phyloP scores from a whole-genome alignment of 2,329 filamentous ascomycete species.

The Ophiostoma sp. region DNA sequence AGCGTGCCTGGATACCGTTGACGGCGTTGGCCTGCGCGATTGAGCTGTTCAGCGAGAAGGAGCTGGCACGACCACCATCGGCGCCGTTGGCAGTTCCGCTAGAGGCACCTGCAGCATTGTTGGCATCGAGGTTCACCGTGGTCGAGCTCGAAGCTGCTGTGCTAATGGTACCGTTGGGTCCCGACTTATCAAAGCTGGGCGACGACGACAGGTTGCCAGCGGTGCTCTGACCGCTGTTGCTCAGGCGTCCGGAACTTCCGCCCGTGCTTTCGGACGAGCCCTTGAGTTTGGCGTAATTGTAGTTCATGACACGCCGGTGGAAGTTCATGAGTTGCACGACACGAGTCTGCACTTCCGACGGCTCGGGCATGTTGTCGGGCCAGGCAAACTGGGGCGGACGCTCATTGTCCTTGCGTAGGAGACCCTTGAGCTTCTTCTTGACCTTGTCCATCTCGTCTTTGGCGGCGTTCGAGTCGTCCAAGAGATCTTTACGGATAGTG shows the following conservation, averaged over 20 bases:
- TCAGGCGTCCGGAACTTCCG: conserved; percentile 11
- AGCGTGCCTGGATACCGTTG: conserved; percentile 78
- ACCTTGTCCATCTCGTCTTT: conserved; percentile 99
- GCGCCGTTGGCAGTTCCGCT: neutral
- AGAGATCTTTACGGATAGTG: conserved; percentile 84
- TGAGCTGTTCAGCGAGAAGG: conserved; percentile 42
- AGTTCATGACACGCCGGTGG: conserved; percentile 88
- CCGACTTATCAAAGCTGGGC: conserved; percentile 23
- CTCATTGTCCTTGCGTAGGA: conserved; percentile 88
- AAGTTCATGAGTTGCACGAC: conserved; percentile 98
- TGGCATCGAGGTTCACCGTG: neutral
- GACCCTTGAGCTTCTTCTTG: conserved; percentile 96
- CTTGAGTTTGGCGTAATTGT: conserved; percentile 84
- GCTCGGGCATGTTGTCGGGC: conserved; percentile 92
- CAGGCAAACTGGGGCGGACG: conserved; percentile 97
- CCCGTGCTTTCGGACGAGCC: conserved; percentile 43
- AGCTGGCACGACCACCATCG: conserved; percentile 36
- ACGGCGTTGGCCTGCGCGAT: conserved; percentile 60
- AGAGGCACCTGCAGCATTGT: neutral
- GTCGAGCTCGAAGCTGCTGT: conserved; percentile 16
- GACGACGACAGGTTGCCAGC: neutral
- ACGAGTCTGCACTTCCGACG: conserved; percentile 85
- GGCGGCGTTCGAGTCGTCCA: conserved; percentile 96
- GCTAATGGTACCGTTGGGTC: neutral
- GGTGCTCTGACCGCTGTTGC: conserved; percentile 2